Conservation (phyloP, 2,329 filamentous ascomycete genomes). For the Cladophialophora exuberans region DNA sequence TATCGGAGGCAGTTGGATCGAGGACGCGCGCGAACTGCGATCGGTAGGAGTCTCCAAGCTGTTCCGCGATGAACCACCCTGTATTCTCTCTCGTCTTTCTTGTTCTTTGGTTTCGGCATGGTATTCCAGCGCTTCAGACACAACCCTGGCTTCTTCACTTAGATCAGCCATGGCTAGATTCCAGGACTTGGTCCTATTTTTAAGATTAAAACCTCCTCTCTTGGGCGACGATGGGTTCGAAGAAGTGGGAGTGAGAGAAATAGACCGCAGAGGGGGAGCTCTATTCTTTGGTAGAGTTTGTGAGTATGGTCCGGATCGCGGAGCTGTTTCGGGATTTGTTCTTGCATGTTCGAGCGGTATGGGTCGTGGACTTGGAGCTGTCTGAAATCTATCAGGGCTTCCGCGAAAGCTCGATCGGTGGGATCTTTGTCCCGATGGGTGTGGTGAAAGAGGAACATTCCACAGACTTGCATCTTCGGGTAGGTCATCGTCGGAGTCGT, state of each 20-base stretch:
- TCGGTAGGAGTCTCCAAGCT: slow-evolving; percentile 38
- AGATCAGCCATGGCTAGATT: slow-evolving; percentile 60
- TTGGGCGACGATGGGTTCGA: slow-evolving; percentile 35
- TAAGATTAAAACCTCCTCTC: slow-evolving; percentile 21
- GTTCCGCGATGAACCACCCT: slow-evolving; percentile 17
- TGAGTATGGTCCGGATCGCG: slow-evolving; percentile 34
- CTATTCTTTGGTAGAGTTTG: slow-evolving; percentile 36
- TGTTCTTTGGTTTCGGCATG: slow-evolving; percentile 54
- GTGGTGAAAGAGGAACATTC: slow-evolving; percentile 55
- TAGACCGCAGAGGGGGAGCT: slow-evolving; percentile 27
- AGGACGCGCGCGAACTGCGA: slow-evolving; percentile 51
- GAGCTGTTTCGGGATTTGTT: slow-evolving; percentile 33
- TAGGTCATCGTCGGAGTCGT: slow-evolving; percentile 55
- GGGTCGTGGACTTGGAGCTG: slow-evolving; percentile 39
- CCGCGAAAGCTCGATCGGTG: slow-evolving; percentile 42
- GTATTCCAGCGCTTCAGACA: slow-evolving; percentile 63
- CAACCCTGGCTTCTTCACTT: slow-evolving; percentile 61
- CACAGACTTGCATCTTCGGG: slow-evolving; percentile 55
- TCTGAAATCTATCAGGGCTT: slow-evolving; percentile 44
- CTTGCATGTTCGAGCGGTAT: slow-evolving; percentile 47
- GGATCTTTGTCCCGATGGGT: slow-evolving; percentile 44
- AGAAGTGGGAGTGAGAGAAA: slow-evolving; percentile 19
- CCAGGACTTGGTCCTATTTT: slow-evolving; percentile 61
- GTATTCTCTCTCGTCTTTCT: slow-evolving; percentile 12
- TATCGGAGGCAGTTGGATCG: slow-evolving; percentile 59